Conservation (phyloP, 495 filamentous ascomycete genomes). For the Letharia columbiana region DNA sequence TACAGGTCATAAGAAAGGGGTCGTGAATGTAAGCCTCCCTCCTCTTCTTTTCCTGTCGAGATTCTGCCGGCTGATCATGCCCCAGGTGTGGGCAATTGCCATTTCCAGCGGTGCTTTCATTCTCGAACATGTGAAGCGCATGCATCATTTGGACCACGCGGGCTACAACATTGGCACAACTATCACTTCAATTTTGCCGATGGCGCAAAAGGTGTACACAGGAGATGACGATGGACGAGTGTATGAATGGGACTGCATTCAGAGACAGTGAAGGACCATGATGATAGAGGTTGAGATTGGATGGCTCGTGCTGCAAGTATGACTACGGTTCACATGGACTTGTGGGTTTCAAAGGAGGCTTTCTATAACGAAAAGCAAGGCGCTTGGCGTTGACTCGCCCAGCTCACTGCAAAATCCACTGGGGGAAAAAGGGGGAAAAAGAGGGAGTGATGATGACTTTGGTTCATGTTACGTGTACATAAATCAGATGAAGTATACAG, state of each 20-base stretch:
- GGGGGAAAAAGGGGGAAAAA: too few species aligned
- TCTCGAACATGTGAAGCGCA: constrained; percentile 58
- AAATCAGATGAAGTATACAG: not conserved
- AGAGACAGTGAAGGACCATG: constrained; percentile 33
- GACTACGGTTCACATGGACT: not conserved
- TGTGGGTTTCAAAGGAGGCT: not conserved
- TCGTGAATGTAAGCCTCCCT: constrained; percentile 56
- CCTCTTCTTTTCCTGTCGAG: too few species aligned
- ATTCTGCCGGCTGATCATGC: not conserved
- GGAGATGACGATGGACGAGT: constrained; percentile 87
- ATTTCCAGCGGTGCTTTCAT: constrained; percentile 46
- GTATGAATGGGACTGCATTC: constrained; percentile 89
- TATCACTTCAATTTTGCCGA: constrained; percentile 80
- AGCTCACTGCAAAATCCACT: too few species aligned
- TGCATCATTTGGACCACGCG: constrained; percentile 79
- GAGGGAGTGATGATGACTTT: not conserved
- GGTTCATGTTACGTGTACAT: not conserved
- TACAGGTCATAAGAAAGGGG: constrained; percentile 75
- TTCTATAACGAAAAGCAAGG: not conserved
- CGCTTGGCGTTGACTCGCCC: not conserved
- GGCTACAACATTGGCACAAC: constrained; percentile 70
- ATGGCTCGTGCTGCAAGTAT: not conserved
- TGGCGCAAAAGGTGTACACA: constrained; percentile 78
- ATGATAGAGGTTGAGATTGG: not conserved
- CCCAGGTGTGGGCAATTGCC: constrained; percentile 48